Base-by-base conservation (phyloP, 768 basidiomycete genomes). In the Russula virescens region DNA sequence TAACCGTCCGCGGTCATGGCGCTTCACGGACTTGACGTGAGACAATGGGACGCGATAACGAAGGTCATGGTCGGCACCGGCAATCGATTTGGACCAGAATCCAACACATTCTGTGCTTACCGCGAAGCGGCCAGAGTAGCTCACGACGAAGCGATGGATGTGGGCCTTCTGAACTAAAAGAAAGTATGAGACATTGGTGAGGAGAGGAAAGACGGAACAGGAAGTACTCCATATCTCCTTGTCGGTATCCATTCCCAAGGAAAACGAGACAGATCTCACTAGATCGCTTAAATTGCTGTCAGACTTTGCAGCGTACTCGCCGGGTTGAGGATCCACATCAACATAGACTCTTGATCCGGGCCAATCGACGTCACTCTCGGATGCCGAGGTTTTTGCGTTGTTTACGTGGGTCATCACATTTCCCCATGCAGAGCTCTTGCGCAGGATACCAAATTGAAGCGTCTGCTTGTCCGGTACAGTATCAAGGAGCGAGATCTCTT, bases 151-250 rank as follows among this genome's bases (percentile, higher is more conserved):
- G 43, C 66, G 66, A 23, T 62, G 55, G 26, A 67, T 52, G 10
- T 61, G 34, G 26, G 64, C 60, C 38, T 62, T 67, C 14, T 18
- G 18, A 25, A 62, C 66, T 67, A 26, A 54, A 55, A 21, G 18
- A 26, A 43, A 16, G 11, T 2, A n/a, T 55, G 21, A 65, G 48
- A 26, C 5, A 16, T 18, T 19, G 11, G 23, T 4, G 3, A n/a
- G 11, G 18, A 28, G 19, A 26, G 19, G 57, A 28, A 10, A 9
- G 31, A 13, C 19, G 2, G 13, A 38, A 8, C 8, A 8, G 21
- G 3, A 68, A 61, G 35, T 28, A 68, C 65, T 47, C 65, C 65
- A 68, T 35, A 63, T 55, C 19, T 63, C 64, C 40, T 59, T 59
- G 28, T 40, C 25, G 5, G 58, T 34, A 50, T 66, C 65, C 55